phyloP scores from a whole-genome alignment of 106 monocot species.

The Dioscorea dumetorum region DNA sequence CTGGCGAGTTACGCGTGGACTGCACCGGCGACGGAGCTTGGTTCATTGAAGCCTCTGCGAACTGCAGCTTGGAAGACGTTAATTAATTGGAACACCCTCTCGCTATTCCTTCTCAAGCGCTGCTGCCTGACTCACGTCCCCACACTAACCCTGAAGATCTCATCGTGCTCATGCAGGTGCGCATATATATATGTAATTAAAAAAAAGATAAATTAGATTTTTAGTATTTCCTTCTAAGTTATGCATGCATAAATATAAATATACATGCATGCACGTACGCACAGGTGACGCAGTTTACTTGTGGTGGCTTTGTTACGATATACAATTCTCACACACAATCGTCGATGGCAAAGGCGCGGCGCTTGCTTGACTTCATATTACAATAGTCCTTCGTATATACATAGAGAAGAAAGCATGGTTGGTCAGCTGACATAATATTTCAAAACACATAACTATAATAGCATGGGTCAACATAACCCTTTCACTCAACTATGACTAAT shows the following conservation, averaged over 20 bases:
- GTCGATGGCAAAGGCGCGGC: slow-evolving; percentile 20
- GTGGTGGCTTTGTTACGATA: slow-evolving; percentile 6
- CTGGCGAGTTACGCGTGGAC: slow-evolving; percentile 17
- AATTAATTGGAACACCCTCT: slow-evolving; percentile 24
- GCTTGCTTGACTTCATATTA: not conserved
- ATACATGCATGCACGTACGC: not conserved
- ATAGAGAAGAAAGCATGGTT: no score
- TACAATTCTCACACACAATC: slow-evolving; percentile 17
- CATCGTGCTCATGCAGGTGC: slow-evolving; percentile 24
- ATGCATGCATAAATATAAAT: not conserved
- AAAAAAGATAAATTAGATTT: no score
- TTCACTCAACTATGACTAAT: no score
- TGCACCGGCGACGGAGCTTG: slow-evolving; percentile 26
- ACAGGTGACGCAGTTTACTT: slow-evolving; percentile 30
- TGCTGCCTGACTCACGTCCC: slow-evolving; percentile 15
- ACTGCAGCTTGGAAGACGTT: slow-evolving; percentile 20
- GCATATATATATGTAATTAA: not conserved
- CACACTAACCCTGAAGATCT: slow-evolving; percentile 11
- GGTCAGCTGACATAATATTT: no score
- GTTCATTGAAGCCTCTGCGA: slow-evolving; percentile 3
- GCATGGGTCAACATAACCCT: no score
- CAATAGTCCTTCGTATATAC: no score
- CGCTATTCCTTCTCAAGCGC: slow-evolving; percentile 14
- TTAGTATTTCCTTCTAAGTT: no score
- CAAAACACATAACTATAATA: no score